phyloP scores from a whole-genome alignment of 768 basidiomycete genomes.

The Kwoniella heveanensis region DNA sequence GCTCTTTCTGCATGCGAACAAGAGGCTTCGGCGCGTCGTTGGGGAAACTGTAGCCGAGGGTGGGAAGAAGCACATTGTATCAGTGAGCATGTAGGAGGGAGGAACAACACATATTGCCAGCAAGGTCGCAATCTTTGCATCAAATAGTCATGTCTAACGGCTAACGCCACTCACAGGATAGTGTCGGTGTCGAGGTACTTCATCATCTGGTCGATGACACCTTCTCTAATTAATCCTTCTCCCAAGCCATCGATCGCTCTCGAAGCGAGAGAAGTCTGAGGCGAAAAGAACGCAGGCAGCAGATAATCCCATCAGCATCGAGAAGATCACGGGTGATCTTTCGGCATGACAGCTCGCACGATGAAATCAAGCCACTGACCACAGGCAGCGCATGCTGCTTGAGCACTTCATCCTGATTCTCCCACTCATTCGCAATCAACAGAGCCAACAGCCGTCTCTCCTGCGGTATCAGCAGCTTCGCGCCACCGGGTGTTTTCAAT shows the following conservation, averaged over 20 bases:
- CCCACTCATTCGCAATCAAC: slow-evolving; percentile 94
- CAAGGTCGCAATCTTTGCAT: too few relatives aligned
- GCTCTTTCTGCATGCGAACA: slow-evolving; percentile 71
- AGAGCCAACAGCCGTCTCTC: slow-evolving; percentile 74
- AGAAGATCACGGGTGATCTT: too few relatives aligned
- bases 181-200: slow-evolving; percentile 94
- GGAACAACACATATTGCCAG: too few relatives aligned
- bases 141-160: too few relatives aligned
- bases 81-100: too few relatives aligned
- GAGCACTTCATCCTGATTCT: slow-evolving; percentile 79
- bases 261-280: slow-evolving; percentile 85
- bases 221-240: slow-evolving; percentile 62
- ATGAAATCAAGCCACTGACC: slow-evolving; percentile 60
- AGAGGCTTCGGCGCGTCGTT: slow-evolving; percentile 74
- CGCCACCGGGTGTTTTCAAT: slow-evolving; percentile 86
- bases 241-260: slow-evolving; percentile 80
- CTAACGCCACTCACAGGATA: slow-evolving; percentile 36
- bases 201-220: slow-evolving; percentile 71
- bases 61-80: too few relatives aligned
- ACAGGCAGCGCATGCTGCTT: slow-evolving; percentile 90
- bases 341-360: too few relatives aligned
- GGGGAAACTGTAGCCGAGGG: slow-evolving; percentile 69
- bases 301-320: too few relatives aligned
- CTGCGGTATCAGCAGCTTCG: slow-evolving; percentile 69
- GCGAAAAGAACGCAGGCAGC: too few relatives aligned